Conservation (phyloP, 371 early-diverging fungal species). For the Mortierella sp. region DNA sequence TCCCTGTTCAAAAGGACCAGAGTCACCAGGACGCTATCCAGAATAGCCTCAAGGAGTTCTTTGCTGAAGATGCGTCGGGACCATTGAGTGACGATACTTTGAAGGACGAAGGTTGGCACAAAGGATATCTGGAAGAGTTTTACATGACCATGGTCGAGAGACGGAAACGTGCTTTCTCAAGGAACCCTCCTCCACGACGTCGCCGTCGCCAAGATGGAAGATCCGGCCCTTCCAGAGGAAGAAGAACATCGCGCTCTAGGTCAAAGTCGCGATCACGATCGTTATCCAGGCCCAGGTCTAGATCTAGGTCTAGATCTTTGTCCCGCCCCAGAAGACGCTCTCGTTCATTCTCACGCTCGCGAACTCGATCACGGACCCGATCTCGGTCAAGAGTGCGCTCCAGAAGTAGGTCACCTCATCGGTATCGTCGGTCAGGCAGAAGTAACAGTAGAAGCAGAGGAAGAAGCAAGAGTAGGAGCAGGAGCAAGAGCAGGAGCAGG, state of each 20-base stretch:
- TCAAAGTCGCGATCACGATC: slow-evolving; percentile 17
- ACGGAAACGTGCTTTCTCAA: slow-evolving; percentile 19
- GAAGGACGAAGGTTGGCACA: slow-evolving; percentile 71
- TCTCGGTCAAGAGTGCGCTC: slow-evolving; percentile 27
- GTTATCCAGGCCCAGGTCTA: slow-evolving; percentile 21
- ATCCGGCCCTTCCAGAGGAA: neutral
- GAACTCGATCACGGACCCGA: slow-evolving; percentile 7
- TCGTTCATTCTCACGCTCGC: slow-evolving; percentile 22
- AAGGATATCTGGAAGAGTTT: slow-evolving; percentile 59
- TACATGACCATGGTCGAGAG: slow-evolving; percentile 41
- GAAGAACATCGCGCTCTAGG: slow-evolving; percentile 4
- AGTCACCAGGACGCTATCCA: slow-evolving; percentile 44
- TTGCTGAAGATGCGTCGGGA: slow-evolving; percentile 56
- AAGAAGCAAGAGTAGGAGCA: slow-evolving; percentile 1
- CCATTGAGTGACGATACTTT: slow-evolving; percentile 16
- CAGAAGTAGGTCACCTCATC: slow-evolving; percentile 31
- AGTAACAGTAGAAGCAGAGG: slow-evolving; percentile 11
- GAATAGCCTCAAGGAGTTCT: slow-evolving; percentile 59
- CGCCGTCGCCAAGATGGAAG: neutral
- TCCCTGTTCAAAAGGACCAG: slow-evolving; percentile 46
- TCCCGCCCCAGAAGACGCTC: slow-evolving; percentile 12
- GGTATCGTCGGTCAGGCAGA: slow-evolving; percentile 1
- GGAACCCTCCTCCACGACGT: slow-evolving; percentile 16
- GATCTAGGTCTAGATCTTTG: slow-evolving; percentile 16
- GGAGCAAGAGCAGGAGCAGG: neutral